A percentile compares a stretch with the other conserved stretches of the same genome.
These are phyloP conservation scores for Rubroboletus satanas DNA, from an alignment of 768 basidiomycete genomes.

Conservation along the genomic window DNA sequence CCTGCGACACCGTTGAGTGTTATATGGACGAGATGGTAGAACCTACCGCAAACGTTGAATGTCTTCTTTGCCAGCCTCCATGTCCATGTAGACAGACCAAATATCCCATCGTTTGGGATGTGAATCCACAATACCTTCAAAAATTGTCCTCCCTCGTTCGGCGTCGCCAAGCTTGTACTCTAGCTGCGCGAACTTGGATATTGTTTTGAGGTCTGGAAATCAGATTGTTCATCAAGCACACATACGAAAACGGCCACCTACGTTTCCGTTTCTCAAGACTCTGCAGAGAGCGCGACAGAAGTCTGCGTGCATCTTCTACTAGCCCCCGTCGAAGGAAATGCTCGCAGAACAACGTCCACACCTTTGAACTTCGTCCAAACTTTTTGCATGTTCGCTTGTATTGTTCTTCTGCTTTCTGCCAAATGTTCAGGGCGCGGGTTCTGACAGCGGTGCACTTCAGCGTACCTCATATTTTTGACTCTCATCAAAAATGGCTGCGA, in stretches of 20 bases:
- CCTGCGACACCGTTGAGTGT: slow-evolving; percentile 36
- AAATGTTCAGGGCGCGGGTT: background rate
- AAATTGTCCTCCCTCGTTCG: slow-evolving; percentile 92
- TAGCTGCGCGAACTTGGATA: slow-evolving; percentile 89
- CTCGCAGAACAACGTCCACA: slow-evolving; percentile 88
- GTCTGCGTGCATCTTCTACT: slow-evolving; percentile 75
- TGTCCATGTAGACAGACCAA: slow-evolving; percentile 96
- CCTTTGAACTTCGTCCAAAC: slow-evolving; percentile 89
- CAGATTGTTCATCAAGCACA: background rate
- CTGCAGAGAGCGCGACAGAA: slow-evolving; percentile 85
- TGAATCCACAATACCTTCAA: slow-evolving; percentile 93
- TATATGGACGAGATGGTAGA: background rate
- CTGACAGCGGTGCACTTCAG: slow-evolving; percentile 9
- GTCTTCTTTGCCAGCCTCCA: slow-evolving; percentile 80
- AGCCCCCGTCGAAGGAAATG: slow-evolving; percentile 72
- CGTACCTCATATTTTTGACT: slow-evolving; percentile 75
- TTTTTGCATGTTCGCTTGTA: slow-evolving; percentile 88
- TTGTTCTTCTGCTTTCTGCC: slow-evolving; percentile 89
- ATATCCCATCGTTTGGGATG: slow-evolving; percentile 94
- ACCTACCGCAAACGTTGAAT: slow-evolving; percentile 73
- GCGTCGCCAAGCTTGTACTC: slow-evolving; percentile 94
- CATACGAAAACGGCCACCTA: slow-evolving; percentile 39
- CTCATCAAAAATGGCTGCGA: slow-evolving; percentile 81
- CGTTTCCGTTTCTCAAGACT: slow-evolving; percentile 93
- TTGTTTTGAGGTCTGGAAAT: slow-evolving; percentile 82